Conservation (phyloP, 768 basidiomycete species). For the Mycena indigotica region DNA sequence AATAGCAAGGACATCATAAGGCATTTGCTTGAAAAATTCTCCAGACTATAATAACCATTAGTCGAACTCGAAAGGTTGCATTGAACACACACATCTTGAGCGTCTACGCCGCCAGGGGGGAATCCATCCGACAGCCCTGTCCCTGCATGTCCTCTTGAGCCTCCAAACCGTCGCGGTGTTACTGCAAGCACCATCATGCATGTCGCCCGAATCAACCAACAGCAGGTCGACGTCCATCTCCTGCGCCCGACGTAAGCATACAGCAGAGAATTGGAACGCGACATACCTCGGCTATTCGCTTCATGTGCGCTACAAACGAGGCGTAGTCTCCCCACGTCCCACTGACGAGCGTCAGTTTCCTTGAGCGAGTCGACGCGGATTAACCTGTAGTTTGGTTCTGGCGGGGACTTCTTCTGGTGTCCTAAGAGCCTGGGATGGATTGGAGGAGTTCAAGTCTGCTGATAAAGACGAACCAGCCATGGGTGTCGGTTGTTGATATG, state of each 20-base stretch:
- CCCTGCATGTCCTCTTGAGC: slow-evolving; percentile 38
- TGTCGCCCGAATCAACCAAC: slow-evolving; percentile 77
- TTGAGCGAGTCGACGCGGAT: background rate
- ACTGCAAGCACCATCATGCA: slow-evolving; percentile 60
- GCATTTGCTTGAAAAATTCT: slow-evolving; percentile 68
- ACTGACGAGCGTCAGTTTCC: slow-evolving; percentile 22
- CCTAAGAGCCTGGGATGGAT: slow-evolving; percentile 62
- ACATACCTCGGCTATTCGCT: slow-evolving; percentile 56
- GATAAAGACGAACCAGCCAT: slow-evolving; percentile 6
- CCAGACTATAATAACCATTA: slow-evolving; percentile 54
- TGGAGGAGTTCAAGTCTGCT: background rate
- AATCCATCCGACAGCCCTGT: slow-evolving; percentile 80
- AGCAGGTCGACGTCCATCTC: slow-evolving; percentile 80
- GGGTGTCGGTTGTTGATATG: slow-evolving; percentile 79
- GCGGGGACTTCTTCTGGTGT: slow-evolving; percentile 71
- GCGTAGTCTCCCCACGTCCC: slow-evolving; percentile 78
- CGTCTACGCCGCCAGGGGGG: slow-evolving; percentile 70
- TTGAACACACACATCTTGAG: slow-evolving; percentile 56
- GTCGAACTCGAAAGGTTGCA: background rate
- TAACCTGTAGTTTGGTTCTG: slow-evolving; percentile 73
- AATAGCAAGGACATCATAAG: slow-evolving; percentile 82
- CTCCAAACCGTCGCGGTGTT: background rate
- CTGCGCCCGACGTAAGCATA: slow-evolving; percentile 6
- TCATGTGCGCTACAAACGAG: slow-evolving; percentile 83
- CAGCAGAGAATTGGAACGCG: background rate